Conservation (phyloP, 257 asterid species). For the Solanum chaucha region DNA sequence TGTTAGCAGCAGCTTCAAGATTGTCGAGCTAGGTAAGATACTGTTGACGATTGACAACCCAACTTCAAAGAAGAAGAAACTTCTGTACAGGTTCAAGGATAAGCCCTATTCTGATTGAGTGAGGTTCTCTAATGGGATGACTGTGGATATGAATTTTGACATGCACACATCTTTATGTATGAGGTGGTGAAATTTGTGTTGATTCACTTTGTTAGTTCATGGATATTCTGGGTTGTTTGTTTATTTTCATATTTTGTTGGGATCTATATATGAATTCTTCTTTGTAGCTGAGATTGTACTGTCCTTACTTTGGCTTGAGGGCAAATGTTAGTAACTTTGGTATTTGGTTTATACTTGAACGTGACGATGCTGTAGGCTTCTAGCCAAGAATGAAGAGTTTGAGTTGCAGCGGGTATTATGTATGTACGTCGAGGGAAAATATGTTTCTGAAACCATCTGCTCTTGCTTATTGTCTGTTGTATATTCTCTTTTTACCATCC, state of each 20-base stretch:
- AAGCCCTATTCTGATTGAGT: slow-evolving; percentile 29
- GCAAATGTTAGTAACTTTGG: background rate
- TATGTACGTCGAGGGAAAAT: background rate
- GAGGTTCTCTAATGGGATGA: background rate
- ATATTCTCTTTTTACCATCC: background rate
- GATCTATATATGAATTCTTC: background rate
- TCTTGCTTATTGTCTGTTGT: background rate
- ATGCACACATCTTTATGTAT: background rate
- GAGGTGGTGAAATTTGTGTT: background rate
- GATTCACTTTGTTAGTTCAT: background rate
- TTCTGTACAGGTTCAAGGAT: slow-evolving; percentile 74
- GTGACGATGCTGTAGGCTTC: background rate
- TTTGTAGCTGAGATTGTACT: background rate
- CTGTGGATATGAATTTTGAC: background rate
- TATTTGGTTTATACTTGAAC: background rate
- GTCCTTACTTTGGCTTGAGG: background rate
- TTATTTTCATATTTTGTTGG: background rate
- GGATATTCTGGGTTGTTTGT: background rate
- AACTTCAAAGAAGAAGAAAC: slow-evolving; percentile 68
- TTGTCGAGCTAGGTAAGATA: slow-evolving; percentile 69
- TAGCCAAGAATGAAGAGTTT: background rate
- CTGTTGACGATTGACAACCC: slow-evolving; percentile 72
- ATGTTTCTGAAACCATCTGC: background rate
- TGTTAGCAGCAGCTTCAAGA: slow-evolving; percentile 42
- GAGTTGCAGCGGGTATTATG: background rate